These are phyloP conservation scores for Podosphaera aphanis DNA, from an alignment of 2,329 filamentous ascomycete genomes.

Conservation along the genomic window DNA sequence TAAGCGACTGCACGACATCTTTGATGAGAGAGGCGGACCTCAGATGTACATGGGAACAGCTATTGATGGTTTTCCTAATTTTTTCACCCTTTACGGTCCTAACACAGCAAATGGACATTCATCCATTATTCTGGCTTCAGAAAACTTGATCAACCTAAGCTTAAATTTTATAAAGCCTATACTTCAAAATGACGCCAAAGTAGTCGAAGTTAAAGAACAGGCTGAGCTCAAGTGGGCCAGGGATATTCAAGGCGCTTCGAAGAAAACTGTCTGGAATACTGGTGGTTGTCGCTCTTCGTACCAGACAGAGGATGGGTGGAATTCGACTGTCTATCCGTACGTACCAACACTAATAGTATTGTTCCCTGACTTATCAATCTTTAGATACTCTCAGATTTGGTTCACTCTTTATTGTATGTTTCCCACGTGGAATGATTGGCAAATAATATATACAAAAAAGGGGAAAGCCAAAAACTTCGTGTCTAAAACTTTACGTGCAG, in stretches of 20 bases:
- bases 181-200: conserved; percentile 24
- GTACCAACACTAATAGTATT: neutral
- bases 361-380: conserved; percentile 4
- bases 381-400: conserved; percentile 25
- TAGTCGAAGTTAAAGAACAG: conserved; percentile 23
- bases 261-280: conserved; percentile 27
- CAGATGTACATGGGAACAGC: conserved; percentile 26
- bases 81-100: conserved; percentile 14
- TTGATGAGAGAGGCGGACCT: conserved; percentile 29
- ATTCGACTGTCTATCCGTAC: conserved; percentile 23
- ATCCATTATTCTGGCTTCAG: conserved; percentile 11
- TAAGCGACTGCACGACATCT: conserved; percentile 25
- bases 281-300: conserved; percentile 17
- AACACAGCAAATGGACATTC: conserved; percentile 11
- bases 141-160: conserved; percentile 12
- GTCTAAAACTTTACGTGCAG: neutral
- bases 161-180: conserved; percentile 12
- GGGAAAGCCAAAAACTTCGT: conserved; percentile 18
- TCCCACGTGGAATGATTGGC: conserved; percentile 30
- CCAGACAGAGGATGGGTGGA: conserved; percentile 22
- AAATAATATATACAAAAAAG: conserved; percentile 24
- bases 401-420: conserved; percentile 27
- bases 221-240: conserved; percentile 26
- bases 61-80: conserved; percentile 12
- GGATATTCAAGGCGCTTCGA: conserved; percentile 27